Base-by-base conservation (phyloP, 139 green algal species). In the Tetradesmus lagerheimii region DNA sequence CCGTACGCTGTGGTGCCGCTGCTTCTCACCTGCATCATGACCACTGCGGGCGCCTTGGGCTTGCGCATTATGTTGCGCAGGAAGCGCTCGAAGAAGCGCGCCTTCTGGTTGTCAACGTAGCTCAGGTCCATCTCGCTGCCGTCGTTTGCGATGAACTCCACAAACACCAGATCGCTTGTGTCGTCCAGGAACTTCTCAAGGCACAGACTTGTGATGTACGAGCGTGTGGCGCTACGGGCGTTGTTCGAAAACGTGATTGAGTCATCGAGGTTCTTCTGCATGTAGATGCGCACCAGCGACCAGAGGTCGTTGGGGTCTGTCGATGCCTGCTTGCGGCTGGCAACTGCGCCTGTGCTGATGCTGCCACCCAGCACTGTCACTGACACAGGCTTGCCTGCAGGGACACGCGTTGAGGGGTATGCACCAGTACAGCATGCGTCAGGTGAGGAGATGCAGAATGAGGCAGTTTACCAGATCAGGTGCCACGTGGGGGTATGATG, bases 71-170 rank as follows among this genome's bases (percentile, higher is more conserved):
- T 88, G 25, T 91, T 91, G 37, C 88, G 82, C 80, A 91, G 78
- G 45, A 91, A 83, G 27, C 88, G 39, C 80, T 91, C 88, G 41
- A 79, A 91, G 45, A 79, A 88, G 16, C 88, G 41, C 25, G 88
- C 47, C 45, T 91, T 91, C 47, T 91, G 43, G 88, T 87, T 87
- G 41, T 87, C 88, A 0, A 23, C 74, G 64, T 80, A 88, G 25
- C 31, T 76, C 27, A 74, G 14, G 34, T 88, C 88, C 88, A 88
- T 88, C 45, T 88, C 88, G 41, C 39, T 66, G 64, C 88, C 88
- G 34, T 91, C 88, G 74, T 91, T 91, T 18, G 88, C 80, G 29
- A 88, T 91, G 80, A 91, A 91, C 88, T 91, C 88, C n/a, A 91
- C 88, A 45, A 91, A 91, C 9, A 91, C 88, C 5, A 91, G 88